Percentiles rank a stretch among this genome's conserved stretches.
These are phyloP conservation scores for Pezicula carpinea DNA, from an alignment of 2,329 filamentous ascomycete genomes.

Conservation along the genomic window DNA sequence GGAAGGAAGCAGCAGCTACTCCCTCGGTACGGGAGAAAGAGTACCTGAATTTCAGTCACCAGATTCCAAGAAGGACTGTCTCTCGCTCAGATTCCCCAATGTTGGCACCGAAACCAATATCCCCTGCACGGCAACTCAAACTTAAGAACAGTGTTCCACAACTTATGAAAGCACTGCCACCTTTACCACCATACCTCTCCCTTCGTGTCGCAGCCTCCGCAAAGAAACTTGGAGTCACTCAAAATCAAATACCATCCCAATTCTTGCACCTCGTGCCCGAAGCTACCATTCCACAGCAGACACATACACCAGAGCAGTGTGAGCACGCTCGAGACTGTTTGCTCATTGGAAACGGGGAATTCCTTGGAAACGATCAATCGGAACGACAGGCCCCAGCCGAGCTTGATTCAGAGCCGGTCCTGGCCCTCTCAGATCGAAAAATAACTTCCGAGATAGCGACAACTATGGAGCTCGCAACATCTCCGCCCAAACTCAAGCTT, in stretches of 20 bases:
- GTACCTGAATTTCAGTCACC: constrained; percentile 16
- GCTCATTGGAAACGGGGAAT: too few relatives aligned
- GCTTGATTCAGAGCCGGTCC: not conserved
- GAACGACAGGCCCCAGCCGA: not conserved
- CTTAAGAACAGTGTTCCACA: constrained; percentile 30
- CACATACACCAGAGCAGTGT: not conserved
- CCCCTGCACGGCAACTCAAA: constrained; percentile 27
- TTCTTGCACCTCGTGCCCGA: too few relatives aligned
- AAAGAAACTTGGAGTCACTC: not conserved
- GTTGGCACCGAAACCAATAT: constrained; percentile 30
- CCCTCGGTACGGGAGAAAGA: not conserved
- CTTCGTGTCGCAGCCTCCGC: not conserved
- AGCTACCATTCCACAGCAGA: not conserved
- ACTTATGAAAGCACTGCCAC: constrained; percentile 29
- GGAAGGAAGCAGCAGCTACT: not conserved
- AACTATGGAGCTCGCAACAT: not conserved
- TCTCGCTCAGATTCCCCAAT: constrained; percentile 24
- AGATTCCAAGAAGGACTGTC: constrained; percentile 16
- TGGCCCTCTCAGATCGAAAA: too few relatives aligned
- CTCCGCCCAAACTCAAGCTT: constrained; percentile 22
- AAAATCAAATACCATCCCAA: not conserved
- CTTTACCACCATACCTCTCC: constrained; percentile 19
- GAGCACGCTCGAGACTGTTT: too few relatives aligned
- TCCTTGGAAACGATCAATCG: too few relatives aligned
- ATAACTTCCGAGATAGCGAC: too few relatives aligned